These are phyloP conservation scores for Pseudonitzschia delicatissima DNA, from an alignment of 108 stramenopile species.

Conservation along the genomic window DNA sequence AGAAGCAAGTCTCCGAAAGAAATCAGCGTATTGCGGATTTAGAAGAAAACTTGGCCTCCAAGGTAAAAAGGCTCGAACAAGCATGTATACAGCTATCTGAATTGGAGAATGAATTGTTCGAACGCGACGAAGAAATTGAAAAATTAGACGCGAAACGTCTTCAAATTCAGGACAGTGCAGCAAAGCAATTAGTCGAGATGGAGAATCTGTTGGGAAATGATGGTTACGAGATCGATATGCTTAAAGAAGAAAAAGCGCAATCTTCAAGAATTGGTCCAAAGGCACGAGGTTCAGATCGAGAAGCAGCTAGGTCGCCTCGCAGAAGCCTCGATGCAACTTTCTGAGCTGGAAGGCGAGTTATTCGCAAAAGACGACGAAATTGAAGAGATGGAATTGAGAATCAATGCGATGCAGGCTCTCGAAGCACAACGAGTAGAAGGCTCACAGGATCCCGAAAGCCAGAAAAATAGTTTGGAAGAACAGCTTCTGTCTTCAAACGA, in stretches of 20 bases:
- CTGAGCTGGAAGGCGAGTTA: conserved; percentile 8
- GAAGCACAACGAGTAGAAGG: conserved; percentile 6
- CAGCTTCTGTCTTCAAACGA: background rate
- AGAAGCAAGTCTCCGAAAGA: background rate
- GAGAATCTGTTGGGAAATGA: background rate
- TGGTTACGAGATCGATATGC: background rate
- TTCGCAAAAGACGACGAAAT: conserved; percentile 11
- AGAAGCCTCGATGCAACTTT: background rate
- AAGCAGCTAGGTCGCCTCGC: conserved; percentile 6
- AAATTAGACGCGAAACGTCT: conserved; percentile 1
- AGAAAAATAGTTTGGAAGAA: background rate
- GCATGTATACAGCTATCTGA: background rate
- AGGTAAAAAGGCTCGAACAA: conserved; percentile 1
- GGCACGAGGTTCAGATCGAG: conserved; percentile 2
- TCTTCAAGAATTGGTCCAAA: background rate
- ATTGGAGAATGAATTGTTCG: background rate
- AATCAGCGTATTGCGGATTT: background rate
- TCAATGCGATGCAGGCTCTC: background rate
- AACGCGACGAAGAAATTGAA: conserved; percentile 5
- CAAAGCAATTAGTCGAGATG: conserved; percentile 2
- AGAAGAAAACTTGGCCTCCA: background rate
- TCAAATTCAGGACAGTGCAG: background rate
- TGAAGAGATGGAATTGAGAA: background rate
- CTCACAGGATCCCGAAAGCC: background rate
- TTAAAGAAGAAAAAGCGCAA: background rate